Evolutionary conservation across 163 green algal species (phyloP).

Genomic region (Picocystis sp.): DNA sequence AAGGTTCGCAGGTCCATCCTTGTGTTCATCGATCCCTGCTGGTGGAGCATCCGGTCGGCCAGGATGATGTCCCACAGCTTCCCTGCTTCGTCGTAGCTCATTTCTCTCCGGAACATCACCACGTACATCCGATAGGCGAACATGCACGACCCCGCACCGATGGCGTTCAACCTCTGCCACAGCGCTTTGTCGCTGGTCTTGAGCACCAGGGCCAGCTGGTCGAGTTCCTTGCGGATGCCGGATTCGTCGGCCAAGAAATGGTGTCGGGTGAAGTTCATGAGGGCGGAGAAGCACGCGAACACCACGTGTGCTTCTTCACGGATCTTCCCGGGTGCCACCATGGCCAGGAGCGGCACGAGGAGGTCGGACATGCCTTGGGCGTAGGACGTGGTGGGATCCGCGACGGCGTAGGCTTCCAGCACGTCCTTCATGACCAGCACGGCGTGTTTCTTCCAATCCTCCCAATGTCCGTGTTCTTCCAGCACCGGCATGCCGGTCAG

Average conservation of each 20-base stretch:
- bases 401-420: constrained; percentile 42
- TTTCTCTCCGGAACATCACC: constrained; percentile 58
- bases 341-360: constrained; percentile 55
- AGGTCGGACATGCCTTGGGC: constrained; percentile 37
- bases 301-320: constrained; percentile 56
- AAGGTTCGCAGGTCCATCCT: no score
- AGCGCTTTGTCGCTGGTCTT: constrained; percentile 27
- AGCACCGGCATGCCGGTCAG: no score
- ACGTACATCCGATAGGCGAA: constrained; percentile 82
- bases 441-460: no score
- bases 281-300: constrained; percentile 63
- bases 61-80: constrained; percentile 16
- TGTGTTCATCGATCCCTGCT: no score
- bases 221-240: constrained; percentile 34
- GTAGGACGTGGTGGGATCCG: constrained; percentile 57
- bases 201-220: constrained; percentile 24
- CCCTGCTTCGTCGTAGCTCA: constrained; percentile 28
- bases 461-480: no score
- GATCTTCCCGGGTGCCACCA: constrained; percentile 15
- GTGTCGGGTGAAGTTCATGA: constrained; percentile 45
- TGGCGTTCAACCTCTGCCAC: constrained; percentile 18
- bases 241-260: constrained; percentile 53
- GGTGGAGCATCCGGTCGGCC: no score
- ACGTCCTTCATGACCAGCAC: constrained; percentile 9
- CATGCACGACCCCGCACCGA: constrained; percentile 54